phyloP scores from a whole-genome alignment of 768 basidiomycete genomes.

The Tulasnella sp. region DNA sequence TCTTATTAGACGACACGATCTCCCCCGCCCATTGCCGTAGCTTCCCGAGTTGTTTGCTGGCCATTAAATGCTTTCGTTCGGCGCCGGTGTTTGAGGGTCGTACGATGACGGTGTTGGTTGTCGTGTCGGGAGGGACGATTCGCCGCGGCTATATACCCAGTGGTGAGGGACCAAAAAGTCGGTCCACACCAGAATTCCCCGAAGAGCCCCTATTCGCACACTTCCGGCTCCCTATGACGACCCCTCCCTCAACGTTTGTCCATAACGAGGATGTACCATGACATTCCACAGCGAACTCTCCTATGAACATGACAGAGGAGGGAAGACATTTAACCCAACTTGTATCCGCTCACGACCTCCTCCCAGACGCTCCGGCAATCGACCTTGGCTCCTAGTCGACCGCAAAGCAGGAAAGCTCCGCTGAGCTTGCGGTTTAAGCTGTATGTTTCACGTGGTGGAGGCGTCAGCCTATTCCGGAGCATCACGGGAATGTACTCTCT shows the following conservation, averaged over 20 bases:
- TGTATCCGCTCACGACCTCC: slow-evolving; percentile 11
- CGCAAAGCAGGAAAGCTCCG: slow-evolving; percentile 68
- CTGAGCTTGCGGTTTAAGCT: slow-evolving; percentile 86
- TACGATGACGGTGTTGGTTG: background rate
- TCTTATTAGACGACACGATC: slow-evolving; percentile 74
- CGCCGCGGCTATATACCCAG: background rate
- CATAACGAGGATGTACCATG: background rate
- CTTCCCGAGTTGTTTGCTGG: slow-evolving; percentile 15
- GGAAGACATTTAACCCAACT: slow-evolving; percentile 1
- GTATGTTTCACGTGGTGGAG: slow-evolving; percentile 90
- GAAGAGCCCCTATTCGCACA: slow-evolving; percentile 1
- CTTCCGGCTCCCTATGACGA: background rate
- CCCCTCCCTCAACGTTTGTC: background rate
- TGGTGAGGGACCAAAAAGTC: background rate
- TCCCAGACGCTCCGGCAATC: slow-evolving; percentile 72
- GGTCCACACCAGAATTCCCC: background rate
- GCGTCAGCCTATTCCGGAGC: slow-evolving; percentile 77
- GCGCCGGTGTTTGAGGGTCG: background rate
- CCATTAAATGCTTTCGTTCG: background rate
- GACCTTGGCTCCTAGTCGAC: slow-evolving; percentile 59
- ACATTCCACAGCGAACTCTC: background rate
- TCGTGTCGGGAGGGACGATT: background rate
- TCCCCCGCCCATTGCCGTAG: slow-evolving; percentile 71
- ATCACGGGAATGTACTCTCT: slow-evolving; percentile 78
- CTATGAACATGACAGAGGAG: background rate